Evolutionary conservation across 371 early-diverging fungal species (phyloP).

Genomic region (Mortierella sp.): DNA sequence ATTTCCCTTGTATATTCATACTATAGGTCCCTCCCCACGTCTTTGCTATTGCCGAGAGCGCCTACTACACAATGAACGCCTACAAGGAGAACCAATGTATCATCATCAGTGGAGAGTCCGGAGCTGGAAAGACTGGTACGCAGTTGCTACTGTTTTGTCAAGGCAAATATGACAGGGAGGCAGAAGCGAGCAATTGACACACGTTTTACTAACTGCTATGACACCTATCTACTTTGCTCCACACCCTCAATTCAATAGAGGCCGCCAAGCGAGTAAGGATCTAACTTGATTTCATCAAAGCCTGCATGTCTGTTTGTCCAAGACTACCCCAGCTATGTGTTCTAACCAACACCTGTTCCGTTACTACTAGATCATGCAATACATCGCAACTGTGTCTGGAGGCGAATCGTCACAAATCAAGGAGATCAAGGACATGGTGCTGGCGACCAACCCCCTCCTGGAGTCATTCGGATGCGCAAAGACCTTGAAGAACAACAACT

Average conservation of each 20-base stretch:
- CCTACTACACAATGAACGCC: slow-evolving; percentile 93
- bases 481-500: slow-evolving; percentile 99
- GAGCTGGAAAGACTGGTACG: slow-evolving; percentile 92
- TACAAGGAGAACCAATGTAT: slow-evolving; percentile 99
- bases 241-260: slow-evolving; percentile 65
- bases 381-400: slow-evolving; percentile 96
- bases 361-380: slow-evolving; percentile 86
- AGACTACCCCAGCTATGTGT: too few species aligned
- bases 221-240: neutral
- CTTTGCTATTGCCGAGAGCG: slow-evolving; percentile 88
- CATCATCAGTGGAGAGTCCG: slow-evolving; percentile 95
- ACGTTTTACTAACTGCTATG: neutral
- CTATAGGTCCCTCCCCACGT: slow-evolving; percentile 87
- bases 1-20: neutral
- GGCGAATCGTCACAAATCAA: slow-evolving; percentile 84
- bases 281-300: neutral
- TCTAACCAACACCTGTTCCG: neutral
- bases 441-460: slow-evolving; percentile 96
- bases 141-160: neutral
- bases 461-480: slow-evolving; percentile 99
- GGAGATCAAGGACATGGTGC: slow-evolving; percentile 95
- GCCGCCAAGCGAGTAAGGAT: slow-evolving; percentile 79
- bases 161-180: neutral
- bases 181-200: neutral
- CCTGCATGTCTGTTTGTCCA: neutral